phyloP scores from a whole-genome alignment of 495 filamentous ascomycete genomes.

The Hypoxylon lienhwacheense region DNA sequence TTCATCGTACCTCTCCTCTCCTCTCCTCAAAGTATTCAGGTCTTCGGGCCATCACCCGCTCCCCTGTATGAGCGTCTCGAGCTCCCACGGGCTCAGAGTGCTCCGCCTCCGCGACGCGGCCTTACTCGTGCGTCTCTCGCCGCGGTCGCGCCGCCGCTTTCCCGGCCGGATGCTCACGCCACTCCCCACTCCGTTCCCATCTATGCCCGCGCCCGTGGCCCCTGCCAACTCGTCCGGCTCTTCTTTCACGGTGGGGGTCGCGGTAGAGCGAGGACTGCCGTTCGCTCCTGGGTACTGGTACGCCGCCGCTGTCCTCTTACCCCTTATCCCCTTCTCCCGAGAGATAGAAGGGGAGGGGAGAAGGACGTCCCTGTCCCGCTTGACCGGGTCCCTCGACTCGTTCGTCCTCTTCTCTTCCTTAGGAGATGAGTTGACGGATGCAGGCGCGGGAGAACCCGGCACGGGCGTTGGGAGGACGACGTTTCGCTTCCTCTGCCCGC shows the following conservation, averaged over 20 bases:
- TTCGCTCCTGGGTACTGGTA: neutral
- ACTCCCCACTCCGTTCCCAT: neutral
- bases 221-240: conserved; percentile 33
- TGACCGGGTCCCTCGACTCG: conserved; percentile 30
- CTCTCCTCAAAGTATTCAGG: too few relatives aligned
- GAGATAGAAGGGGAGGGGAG: neutral
- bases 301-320: too few relatives aligned
- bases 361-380: conserved; percentile 10
- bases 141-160: conserved; percentile 51
- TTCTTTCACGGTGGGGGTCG: neutral
- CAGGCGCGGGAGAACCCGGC: conserved; percentile 3
- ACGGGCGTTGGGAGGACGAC: conserved; percentile 13
- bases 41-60: neutral
- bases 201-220: neutral
- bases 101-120: conserved; percentile 62
- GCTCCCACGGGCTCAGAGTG: conserved; percentile 71
- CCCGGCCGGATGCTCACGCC: conserved; percentile 2
- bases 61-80: conserved; percentile 62
- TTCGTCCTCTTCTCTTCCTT: conserved; percentile 4
- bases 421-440: conserved; percentile 3
- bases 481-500: conserved; percentile 22
- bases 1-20: too few relatives aligned
- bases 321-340: too few relatives aligned
- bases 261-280: neutral
- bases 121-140: conserved; percentile 48